Base-by-base conservation (phyloP, 257 asterid genomes). In the Primulina huaijiensis region DNA sequence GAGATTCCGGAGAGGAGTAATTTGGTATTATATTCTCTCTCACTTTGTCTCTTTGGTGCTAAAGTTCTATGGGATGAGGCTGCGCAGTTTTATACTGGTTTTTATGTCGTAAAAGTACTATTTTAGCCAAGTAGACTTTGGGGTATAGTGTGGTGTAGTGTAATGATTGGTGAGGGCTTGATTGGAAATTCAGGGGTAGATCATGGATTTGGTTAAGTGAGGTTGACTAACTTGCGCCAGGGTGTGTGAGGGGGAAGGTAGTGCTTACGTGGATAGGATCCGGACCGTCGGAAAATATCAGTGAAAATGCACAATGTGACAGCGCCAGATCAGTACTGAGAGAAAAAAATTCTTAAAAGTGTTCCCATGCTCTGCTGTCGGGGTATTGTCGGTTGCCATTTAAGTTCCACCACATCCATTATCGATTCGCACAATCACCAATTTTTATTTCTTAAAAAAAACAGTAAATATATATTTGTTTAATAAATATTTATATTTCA, bases 181-280 rank as follows among this genome's bases (percentile, higher is more conserved):
- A 71, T 67, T 4, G 68, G 86, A 79, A 73, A 82, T 58, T 72
- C 67, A 0, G 1, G 6, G 6, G 38, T 37, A 21, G 68, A 50
- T 64, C 72, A n/a, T 72, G 68, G 82, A 71, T 46, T 65, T 10
- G 23, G 37, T 50, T 52, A 30, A 57, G 58, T 77, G 81, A 79
- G 63, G 1, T 0, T 29, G 62, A 30, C 88, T 85, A 89, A 83
- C 70, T 20, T 83, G 82, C 88, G 89, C 85, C 60, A 72, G 62
- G 66, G 27, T 62, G 29, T 52, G 34, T 17, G 72, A 80, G 72
- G 59, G 30, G 21, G 62, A 12, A 8, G 9, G n/a, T 14, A 6
- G 55, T 17, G 25, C 9, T 9, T 12, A 20, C 78, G 78, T 69
- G 69, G 74, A 76, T 40, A 25, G 62, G 71, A 79, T 77, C 75